Evolutionary conservation across 1,139 yeast species (phyloP).

Genomic region (Diutina neorugosa): DNA sequence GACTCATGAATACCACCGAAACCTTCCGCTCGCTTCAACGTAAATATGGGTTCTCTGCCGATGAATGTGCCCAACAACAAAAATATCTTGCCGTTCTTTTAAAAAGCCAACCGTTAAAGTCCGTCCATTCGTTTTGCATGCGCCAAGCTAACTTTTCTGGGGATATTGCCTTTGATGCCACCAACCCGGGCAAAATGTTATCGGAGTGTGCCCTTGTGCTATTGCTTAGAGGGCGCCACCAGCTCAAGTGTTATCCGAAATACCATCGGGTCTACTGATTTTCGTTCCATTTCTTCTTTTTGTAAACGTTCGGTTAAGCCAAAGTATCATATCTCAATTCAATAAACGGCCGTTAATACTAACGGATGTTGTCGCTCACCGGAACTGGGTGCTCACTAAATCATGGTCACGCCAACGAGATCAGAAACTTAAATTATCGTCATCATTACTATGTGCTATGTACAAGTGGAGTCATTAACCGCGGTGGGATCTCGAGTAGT

Average conservation of each 20-base stretch:
- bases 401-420: too few species aligned
- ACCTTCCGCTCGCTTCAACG: background rate
- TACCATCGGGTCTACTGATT: background rate
- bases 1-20: background rate
- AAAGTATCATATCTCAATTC: background rate
- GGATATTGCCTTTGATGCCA: background rate
- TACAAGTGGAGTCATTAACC: background rate
- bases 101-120: background rate
- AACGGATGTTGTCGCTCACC: too few species aligned
- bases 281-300: background rate
- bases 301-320: background rate
- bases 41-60: background rate
- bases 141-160: background rate
- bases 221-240: background rate
- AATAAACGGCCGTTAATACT: background rate
- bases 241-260: background rate
- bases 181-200: background rate
- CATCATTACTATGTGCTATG: background rate
- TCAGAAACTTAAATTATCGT: background rate
- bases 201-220: background rate
- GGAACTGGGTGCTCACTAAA: too few species aligned
- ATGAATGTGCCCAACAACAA: background rate
- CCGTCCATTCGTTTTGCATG: background rate
- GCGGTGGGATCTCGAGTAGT: constrained; percentile 38
- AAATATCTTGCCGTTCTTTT: background rate